These are phyloP conservation scores for Schizophyllum amplum DNA, from an alignment of 1,284 basidiomycete species.

Conservation along the genomic window DNA sequence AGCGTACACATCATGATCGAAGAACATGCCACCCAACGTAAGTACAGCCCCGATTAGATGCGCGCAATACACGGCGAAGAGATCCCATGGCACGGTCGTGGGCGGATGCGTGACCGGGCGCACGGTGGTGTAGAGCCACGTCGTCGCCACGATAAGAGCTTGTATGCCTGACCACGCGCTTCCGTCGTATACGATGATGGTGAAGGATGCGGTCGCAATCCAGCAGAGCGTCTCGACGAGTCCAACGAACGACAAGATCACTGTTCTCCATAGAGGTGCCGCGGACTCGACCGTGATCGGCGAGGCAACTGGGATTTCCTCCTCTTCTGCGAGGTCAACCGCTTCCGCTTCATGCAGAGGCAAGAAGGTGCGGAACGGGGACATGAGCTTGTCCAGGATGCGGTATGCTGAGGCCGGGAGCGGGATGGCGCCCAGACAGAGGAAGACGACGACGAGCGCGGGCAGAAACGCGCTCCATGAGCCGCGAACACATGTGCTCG, in stretches of 20 bases:
- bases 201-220: conserved; percentile 2
- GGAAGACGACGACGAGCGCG: conserved; percentile 34
- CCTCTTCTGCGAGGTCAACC: conserved; percentile 18
- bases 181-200: conserved; percentile 5
- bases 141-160: conserved; percentile 33
- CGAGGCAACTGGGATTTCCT: neutral
- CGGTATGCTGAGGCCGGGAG: conserved; percentile 30
- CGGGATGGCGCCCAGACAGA: conserved; percentile 32
- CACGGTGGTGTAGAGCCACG: conserved; percentile 51
- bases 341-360: conserved; percentile 45
- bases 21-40: conserved; percentile 40
- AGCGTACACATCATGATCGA: conserved; percentile 32
- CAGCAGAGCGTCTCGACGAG: conserved; percentile 6
- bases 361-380: conserved; percentile 41
- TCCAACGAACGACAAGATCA: conserved; percentile 6
- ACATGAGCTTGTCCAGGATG: conserved; percentile 21
- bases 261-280: conserved; percentile 6
- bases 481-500: conserved; percentile 42
- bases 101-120: conserved; percentile 31
- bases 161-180: conserved; percentile 13
- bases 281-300: neutral
- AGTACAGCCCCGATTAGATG: conserved; percentile 34
- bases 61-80: conserved; percentile 28
- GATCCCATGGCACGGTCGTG: conserved; percentile 34
- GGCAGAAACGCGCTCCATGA: conserved; percentile 51